Evolutionary conservation across 441 rosid genomes (phyloP).

Genomic region (Populus trichocarpa): DNA sequence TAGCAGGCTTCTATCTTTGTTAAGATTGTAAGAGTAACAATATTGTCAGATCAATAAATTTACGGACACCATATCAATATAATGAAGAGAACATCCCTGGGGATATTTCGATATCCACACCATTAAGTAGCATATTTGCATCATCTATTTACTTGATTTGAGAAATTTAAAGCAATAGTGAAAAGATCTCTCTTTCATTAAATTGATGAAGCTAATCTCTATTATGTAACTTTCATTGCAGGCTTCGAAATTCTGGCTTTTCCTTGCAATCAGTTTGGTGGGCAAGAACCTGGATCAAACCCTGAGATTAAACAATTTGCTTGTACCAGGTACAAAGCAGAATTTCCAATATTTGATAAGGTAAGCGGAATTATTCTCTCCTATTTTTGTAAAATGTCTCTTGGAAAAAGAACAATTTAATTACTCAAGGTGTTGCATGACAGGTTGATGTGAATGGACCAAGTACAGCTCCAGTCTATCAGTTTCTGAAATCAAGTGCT

Average conservation of each 20-base stretch:
- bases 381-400: background rate
- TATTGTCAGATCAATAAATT: background rate
- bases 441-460: slow-evolving; percentile 90
- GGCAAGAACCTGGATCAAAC: slow-evolving; percentile 87
- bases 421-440: background rate
- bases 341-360: slow-evolving; percentile 86
- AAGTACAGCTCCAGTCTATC: slow-evolving; percentile 72
- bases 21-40: background rate
- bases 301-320: slow-evolving; percentile 64
- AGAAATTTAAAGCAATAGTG: background rate
- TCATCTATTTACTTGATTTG: background rate
- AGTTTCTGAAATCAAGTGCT: slow-evolving; percentile 76
- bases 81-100: background rate
- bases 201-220: background rate
- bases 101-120: background rate
- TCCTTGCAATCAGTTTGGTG: slow-evolving; percentile 93
- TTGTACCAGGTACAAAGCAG: slow-evolving; percentile 81
- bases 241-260: slow-evolving; percentile 91
- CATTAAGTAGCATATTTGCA: background rate
- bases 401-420: background rate
- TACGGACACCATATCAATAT: background rate
- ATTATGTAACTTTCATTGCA: slow-evolving; percentile 19
- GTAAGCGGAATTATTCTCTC: slow-evolving; percentile 17
- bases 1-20: background rate
- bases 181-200: background rate